These are phyloP conservation scores for Anisogramma anomala DNA, from an alignment of 2,329 filamentous ascomycete genomes.

Conservation along the genomic window DNA sequence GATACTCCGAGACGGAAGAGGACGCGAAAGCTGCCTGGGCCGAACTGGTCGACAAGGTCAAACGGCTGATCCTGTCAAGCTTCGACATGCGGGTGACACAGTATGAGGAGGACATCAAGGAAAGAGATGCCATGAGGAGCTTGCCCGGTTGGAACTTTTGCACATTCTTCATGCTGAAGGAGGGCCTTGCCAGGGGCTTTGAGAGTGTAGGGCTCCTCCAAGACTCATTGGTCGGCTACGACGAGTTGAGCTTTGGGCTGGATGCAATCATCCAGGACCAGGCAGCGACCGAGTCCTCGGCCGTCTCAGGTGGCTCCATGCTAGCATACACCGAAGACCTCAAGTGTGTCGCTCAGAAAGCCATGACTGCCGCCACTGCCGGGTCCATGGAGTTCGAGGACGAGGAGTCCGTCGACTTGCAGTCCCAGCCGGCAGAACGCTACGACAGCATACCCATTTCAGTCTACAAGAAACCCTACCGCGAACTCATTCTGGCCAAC, in stretches of 20 bases:
- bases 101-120: constrained; percentile 94
- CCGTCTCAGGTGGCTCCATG: constrained; percentile 61
- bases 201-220: constrained; percentile 94
- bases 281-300: constrained; percentile 42
- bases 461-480: constrained; percentile 65
- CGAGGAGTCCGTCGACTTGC: constrained; percentile 24
- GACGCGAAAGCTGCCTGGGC: constrained; percentile 75
- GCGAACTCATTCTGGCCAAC: constrained; percentile 84
- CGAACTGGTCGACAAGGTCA: constrained; percentile 77
- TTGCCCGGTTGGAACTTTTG: constrained; percentile 98
- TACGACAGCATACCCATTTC: constrained; percentile 50
- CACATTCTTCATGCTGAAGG: constrained; percentile 96
- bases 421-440: constrained; percentile 25
- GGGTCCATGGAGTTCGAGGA: constrained; percentile 22
- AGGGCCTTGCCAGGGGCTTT: constrained; percentile 84
- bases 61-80: constrained; percentile 72
- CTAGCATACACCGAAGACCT: constrained; percentile 64
- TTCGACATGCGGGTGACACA: constrained; percentile 86
- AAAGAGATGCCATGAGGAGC: constrained; percentile 76
- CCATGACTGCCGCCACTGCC: constrained; percentile 28
- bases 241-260: constrained; percentile 80
- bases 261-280: constrained; percentile 75
- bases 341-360: constrained; percentile 44
- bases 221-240: constrained; percentile 87
- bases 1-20: constrained; percentile 58